Conservation (phyloP, 2,329 filamentous ascomycete genomes). For the Thyridium curvatum region DNA sequence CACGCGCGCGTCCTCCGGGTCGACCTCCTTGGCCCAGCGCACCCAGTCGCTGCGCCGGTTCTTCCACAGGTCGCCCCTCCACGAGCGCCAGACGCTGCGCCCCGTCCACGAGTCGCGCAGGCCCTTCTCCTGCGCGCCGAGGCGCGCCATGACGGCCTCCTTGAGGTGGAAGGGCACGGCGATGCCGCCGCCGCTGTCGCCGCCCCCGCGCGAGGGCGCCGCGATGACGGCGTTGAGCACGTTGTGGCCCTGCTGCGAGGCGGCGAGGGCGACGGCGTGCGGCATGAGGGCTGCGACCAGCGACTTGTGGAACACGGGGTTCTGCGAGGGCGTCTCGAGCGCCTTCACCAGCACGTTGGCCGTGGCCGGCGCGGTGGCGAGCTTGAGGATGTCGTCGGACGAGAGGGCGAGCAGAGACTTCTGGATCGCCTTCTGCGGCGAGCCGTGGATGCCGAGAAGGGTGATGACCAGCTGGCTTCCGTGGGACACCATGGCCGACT, state of each 20-base stretch:
- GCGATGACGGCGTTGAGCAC: slow-evolving; percentile 42
- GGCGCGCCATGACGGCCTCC: slow-evolving; percentile 43
- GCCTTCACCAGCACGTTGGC: slow-evolving; percentile 44
- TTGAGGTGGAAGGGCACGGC: slow-evolving; percentile 52
- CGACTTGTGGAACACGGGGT: slow-evolving; percentile 49
- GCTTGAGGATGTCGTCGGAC: slow-evolving; percentile 47
- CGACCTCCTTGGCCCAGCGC: slow-evolving; percentile 47
- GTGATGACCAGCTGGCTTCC: slow-evolving; percentile 75
- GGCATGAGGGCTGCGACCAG: slow-evolving; percentile 42
- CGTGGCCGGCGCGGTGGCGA: slow-evolving; percentile 53
- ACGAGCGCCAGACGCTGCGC: slow-evolving; percentile 49
- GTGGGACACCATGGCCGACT: slow-evolving; percentile 52
- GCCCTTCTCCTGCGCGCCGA: slow-evolving; percentile 40
- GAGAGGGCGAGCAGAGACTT: slow-evolving; percentile 59
- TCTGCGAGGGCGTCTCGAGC: slow-evolving; percentile 38
- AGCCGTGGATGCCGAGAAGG: slow-evolving; percentile 69
- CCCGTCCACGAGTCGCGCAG: slow-evolving; percentile 49
- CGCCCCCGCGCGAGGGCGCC: slow-evolving; percentile 40
- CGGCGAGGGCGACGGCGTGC: slow-evolving; percentile 37
- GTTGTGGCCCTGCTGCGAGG: slow-evolving; percentile 44
- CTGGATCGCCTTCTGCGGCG: slow-evolving; percentile 65
- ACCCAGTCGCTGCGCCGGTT: slow-evolving; percentile 48
- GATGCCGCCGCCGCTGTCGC: slow-evolving; percentile 36
- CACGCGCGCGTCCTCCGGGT: slow-evolving; percentile 22
- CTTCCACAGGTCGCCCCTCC: slow-evolving; percentile 54